Evolutionary conservation across 2,329 filamentous ascomycete species (phyloP).

Genomic region (Phymatotrichopsis omnivora): DNA sequence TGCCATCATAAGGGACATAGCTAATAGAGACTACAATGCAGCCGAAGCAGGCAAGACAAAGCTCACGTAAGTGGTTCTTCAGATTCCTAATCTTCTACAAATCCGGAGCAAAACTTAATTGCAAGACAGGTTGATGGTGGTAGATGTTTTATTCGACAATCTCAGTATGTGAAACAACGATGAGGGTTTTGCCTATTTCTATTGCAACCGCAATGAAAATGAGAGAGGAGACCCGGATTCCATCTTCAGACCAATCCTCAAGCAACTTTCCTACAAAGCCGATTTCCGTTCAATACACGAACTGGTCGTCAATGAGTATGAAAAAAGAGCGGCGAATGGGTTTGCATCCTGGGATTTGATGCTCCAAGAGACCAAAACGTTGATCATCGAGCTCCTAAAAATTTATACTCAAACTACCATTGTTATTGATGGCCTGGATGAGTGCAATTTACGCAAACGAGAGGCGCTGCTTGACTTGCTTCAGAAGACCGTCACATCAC

Average conservation of each 20-base stretch:
- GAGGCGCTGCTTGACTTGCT: conserved; percentile 31
- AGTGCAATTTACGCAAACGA: conserved; percentile 32
- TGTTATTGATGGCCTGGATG: conserved; percentile 36
- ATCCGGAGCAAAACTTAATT: background rate
- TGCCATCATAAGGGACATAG: no score
- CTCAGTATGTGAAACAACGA: conserved; percentile 18
- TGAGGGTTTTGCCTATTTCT: conserved; percentile 35
- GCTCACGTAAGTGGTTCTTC: conserved; percentile 31
- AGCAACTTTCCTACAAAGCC: conserved; percentile 18
- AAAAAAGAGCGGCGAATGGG: conserved; percentile 5
- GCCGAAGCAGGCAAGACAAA: conserved; percentile 32
- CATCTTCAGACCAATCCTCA: conserved; percentile 31
- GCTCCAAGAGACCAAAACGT: conserved; percentile 22
- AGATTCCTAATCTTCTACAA: background rate
- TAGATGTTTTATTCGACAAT: conserved; percentile 29
- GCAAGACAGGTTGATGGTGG: conserved; percentile 29
- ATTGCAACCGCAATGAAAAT: conserved; percentile 33
- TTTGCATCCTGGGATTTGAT: conserved; percentile 19
- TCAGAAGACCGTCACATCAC: conserved; percentile 27
- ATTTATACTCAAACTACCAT: conserved; percentile 33
- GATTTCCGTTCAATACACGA: conserved; percentile 9
- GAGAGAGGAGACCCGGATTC: conserved; percentile 29
- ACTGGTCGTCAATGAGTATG: conserved; percentile 18
- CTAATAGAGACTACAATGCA: conserved; percentile 25
- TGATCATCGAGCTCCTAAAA: conserved; percentile 30